phyloP scores from a whole-genome alignment of 345 rosid species.

The Diplotaxis tenuifolia region DNA sequence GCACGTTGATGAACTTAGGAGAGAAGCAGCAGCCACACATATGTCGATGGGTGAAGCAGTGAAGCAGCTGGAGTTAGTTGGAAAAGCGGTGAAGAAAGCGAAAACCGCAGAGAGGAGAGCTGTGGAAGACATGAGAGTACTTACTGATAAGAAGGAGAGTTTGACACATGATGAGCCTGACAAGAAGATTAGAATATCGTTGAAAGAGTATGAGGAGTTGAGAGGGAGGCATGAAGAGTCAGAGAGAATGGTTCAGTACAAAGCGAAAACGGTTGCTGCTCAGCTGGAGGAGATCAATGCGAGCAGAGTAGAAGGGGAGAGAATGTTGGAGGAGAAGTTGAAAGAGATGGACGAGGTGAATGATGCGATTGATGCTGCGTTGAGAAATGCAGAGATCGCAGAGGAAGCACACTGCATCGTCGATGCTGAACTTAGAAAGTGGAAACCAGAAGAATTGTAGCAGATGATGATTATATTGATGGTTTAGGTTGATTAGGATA shows the following conservation, averaged over 20 bases:
- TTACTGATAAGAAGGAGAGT: slow-evolving; percentile 38
- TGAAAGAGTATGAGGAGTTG: slow-evolving; percentile 51
- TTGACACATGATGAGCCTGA: slow-evolving; percentile 31
- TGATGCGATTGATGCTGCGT: slow-evolving; percentile 57
- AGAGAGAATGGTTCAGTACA: slow-evolving; percentile 45
- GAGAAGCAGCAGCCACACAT: slow-evolving; percentile 45
- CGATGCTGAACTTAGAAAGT: slow-evolving; percentile 62
- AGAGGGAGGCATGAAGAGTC: slow-evolving; percentile 56
- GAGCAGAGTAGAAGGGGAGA: slow-evolving; percentile 46
- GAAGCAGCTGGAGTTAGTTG: slow-evolving; percentile 45
- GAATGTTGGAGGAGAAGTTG: slow-evolving; percentile 49
- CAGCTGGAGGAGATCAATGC: slow-evolving; percentile 51
- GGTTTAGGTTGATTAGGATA: slow-evolving; percentile 30
- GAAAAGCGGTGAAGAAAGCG: slow-evolving; percentile 51
- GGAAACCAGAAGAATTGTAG: slow-evolving; percentile 47
- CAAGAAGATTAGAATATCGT: slow-evolving; percentile 50
- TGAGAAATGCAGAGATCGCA: slow-evolving; percentile 66
- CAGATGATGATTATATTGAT: slow-evolving; percentile 2
- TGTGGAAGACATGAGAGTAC: slow-evolving; percentile 50
- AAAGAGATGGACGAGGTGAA: slow-evolving; percentile 60
- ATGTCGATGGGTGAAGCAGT: slow-evolving; percentile 41
- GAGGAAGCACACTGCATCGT: slow-evolving; percentile 63
- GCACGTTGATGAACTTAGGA: slow-evolving; percentile 38
- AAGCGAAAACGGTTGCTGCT: slow-evolving; percentile 49
- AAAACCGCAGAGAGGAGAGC: slow-evolving; percentile 55